A percentile compares a stretch with the other conserved stretches of the same genome.
Conservation (phyloP, 768 basidiomycete genomes). For the Pleurotus platypus region DNA sequence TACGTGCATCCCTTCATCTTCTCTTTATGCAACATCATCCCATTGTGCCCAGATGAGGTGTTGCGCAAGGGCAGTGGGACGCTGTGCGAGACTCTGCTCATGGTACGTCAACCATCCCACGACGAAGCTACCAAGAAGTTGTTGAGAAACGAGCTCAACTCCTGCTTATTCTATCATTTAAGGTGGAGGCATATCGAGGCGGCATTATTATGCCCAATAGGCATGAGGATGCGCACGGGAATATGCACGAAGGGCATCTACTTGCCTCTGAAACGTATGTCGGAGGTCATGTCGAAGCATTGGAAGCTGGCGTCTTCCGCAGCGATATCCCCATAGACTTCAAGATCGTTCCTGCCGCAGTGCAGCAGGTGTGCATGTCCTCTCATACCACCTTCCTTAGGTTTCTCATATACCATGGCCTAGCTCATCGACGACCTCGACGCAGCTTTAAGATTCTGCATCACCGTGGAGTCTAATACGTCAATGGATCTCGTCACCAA, state of each 20-base stretch:
- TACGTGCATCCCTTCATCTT: conserved; percentile 99
- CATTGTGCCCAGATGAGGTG: conserved; percentile 94
- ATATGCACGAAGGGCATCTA: conserved; percentile 95
- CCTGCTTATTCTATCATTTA: neutral
- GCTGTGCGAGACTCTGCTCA: conserved; percentile 93
- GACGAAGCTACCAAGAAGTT: neutral
- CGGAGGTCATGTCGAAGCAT: conserved; percentile 96
- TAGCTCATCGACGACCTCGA: conserved; percentile 95
- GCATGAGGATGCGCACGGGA: conserved; percentile 89
- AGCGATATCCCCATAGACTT: conserved; percentile 95
- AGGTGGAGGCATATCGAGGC: conserved; percentile 87
- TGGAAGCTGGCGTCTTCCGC: conserved; percentile 97
- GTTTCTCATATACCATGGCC: neutral
- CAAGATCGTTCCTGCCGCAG: conserved; percentile 86
- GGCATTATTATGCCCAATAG: conserved; percentile 97
- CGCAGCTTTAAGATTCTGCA: conserved; percentile 84
- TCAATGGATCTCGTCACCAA: conserved; percentile 85
- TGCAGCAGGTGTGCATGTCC: conserved; percentile 59
- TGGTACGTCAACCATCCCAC: conserved; percentile 53
- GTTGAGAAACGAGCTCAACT: too few species aligned
- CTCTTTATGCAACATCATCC: conserved; percentile 98
- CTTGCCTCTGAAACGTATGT: conserved; percentile 97
- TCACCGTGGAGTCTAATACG: conserved; percentile 79
- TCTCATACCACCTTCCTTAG: too few species aligned
- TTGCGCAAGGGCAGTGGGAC: conserved; percentile 95